Evolutionary conservation across 768 basidiomycete species (phyloP).

Genomic region (Cubamyces sp.): DNA sequence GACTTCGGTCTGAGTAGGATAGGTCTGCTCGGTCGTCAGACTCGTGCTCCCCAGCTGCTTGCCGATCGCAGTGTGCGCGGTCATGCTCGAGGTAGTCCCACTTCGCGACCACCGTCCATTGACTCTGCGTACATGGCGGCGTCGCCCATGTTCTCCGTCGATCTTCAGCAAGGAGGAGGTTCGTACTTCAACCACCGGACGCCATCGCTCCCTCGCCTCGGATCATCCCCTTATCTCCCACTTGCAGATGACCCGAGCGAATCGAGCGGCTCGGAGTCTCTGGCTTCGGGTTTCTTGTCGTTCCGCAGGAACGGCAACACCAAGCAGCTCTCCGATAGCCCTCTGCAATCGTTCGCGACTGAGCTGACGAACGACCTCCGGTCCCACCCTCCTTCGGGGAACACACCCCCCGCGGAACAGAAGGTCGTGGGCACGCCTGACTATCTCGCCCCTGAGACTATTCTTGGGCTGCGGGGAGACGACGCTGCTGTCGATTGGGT

Average conservation of each 20-base stretch:
- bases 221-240: conserved; percentile 67
- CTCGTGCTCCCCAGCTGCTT: conserved; percentile 58
- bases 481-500: conserved; percentile 98
- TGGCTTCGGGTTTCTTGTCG: conserved; percentile 55
- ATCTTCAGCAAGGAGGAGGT: conserved; percentile 56
- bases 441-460: conserved; percentile 94
- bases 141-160: conserved; percentile 67
- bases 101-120: conserved; percentile 82
- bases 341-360: conserved; percentile 83
- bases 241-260: conserved; percentile 84
- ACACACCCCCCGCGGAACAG: conserved; percentile 82
- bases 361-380: conserved; percentile 83
- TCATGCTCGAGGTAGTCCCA: conserved; percentile 62
- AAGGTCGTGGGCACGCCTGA: conserved; percentile 98
- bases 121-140: conserved; percentile 80
- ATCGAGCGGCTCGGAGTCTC: conserved; percentile 83
- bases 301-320: conserved; percentile 43
- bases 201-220: conserved; percentile 58
- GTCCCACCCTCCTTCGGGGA: conserved; percentile 70
- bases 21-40: conserved; percentile 97
- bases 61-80: conserved; percentile 37
- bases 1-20: conserved; percentile 98
- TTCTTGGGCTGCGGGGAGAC: conserved; percentile 92
- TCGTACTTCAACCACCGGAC: conserved; percentile 82
- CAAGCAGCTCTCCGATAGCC: conserved; percentile 65